These are phyloP conservation scores for Suillus bovinus DNA, from an alignment of 768 basidiomycete species.

Conservation along the genomic window DNA sequence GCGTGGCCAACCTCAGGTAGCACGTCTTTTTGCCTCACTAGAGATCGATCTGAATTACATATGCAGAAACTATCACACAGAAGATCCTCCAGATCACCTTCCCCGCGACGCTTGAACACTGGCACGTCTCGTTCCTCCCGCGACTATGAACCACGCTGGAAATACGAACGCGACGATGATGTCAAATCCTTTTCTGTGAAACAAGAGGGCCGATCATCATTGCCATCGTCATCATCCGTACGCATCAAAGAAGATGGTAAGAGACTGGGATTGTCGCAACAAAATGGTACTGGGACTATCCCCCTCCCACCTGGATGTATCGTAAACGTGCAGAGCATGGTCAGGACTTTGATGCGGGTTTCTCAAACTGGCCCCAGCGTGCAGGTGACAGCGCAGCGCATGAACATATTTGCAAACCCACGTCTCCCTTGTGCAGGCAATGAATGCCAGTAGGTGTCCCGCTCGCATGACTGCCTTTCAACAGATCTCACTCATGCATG, in stretches of 20 bases:
- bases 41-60: neutral
- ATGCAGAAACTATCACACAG: slow-evolving; percentile 12
- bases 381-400: slow-evolving; percentile 33
- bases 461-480: neutral
- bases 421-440: slow-evolving; percentile 50
- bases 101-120: slow-evolving; percentile 9
- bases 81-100: slow-evolving; percentile 13
- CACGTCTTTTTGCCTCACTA: neutral
- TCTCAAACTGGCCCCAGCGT: slow-evolving; percentile 22
- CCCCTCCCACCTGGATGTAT: slow-evolving; percentile 33
- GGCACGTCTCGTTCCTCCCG: neutral
- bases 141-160: slow-evolving; percentile 4
- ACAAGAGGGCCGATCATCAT: neutral
- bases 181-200: slow-evolving; percentile 5
- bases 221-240: neutral
- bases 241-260: slow-evolving; percentile 1
- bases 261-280: neutral
- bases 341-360: slow-evolving; percentile 40
- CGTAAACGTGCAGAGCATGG: slow-evolving; percentile 42
- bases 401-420: slow-evolving; percentile 35
- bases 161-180: neutral
- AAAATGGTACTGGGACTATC: neutral
- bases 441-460: slow-evolving; percentile 45
- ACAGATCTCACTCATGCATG: slow-evolving; percentile 3
- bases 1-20: slow-evolving; percentile 8